Conservation (phyloP, 73 alveolate genomes). For the Breviolum minutum region DNA sequence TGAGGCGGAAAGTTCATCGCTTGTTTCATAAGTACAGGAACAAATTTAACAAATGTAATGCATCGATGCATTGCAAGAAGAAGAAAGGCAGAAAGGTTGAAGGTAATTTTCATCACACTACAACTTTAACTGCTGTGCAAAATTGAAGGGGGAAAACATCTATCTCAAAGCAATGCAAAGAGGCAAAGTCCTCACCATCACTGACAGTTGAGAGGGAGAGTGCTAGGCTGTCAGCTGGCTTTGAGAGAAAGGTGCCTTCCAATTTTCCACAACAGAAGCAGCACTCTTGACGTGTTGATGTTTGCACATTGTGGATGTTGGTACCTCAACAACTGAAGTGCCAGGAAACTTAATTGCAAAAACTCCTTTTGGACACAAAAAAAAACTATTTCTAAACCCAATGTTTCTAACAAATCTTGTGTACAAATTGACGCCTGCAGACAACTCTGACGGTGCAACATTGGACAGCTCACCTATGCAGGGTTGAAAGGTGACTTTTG, state of each 20-base stretch:
- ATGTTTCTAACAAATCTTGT: background rate
- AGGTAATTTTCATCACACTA: too few relatives aligned
- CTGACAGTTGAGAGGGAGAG: slow-evolving; percentile 61
- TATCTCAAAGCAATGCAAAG: background rate
- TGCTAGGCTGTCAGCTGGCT: slow-evolving; percentile 67
- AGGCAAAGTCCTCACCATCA: background rate
- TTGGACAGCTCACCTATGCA: background rate
- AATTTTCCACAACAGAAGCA: background rate
- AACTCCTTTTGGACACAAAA: background rate
- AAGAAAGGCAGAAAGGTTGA: too few relatives aligned
- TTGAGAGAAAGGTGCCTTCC: slow-evolving; percentile 70
- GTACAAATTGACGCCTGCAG: background rate
- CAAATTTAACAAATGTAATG: too few relatives aligned
- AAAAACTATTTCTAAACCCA: background rate
- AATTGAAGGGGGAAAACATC: too few relatives aligned
- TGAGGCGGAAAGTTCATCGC: background rate
- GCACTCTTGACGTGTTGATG: background rate
- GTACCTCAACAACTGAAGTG: background rate
- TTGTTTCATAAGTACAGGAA: background rate
- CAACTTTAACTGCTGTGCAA: too few relatives aligned
- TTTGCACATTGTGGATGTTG: too few relatives aligned
- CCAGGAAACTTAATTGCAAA: background rate
- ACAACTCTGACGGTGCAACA: slow-evolving; percentile 21
- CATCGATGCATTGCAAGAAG: too few relatives aligned
- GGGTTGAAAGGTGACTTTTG: too few relatives aligned